Conservation (phyloP, 176 grass and related monocot genomes). For the Triticum dicoccoides region DNA sequence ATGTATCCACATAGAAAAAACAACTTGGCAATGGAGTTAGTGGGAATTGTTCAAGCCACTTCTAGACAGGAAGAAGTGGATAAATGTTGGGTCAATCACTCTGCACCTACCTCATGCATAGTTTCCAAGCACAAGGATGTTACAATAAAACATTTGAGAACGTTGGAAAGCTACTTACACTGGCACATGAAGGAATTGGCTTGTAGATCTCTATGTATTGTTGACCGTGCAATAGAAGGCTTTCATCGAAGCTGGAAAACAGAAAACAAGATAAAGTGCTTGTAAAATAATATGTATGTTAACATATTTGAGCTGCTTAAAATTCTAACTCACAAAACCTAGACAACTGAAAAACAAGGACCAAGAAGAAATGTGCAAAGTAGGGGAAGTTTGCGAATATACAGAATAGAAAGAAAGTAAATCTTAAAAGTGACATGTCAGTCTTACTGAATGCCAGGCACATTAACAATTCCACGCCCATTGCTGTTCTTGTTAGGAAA, state of each 20-base stretch:
- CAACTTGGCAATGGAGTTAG: neutral
- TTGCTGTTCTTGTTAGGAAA: slow-evolving; percentile 65
- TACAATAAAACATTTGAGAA: neutral
- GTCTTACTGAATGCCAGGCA: slow-evolving; percentile 87
- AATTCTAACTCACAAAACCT: neutral
- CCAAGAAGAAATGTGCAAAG: neutral
- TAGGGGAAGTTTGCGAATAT: neutral
- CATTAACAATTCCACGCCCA: slow-evolving; percentile 53
- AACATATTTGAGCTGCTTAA: neutral
- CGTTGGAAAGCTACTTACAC: slow-evolving; percentile 41
- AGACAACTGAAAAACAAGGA: slow-evolving; percentile 3
- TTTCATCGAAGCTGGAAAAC: slow-evolving; percentile 62
- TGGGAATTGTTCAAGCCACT: neutral
- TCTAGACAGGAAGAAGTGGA: neutral
- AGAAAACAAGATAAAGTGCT: neutral
- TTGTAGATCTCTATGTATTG: slow-evolving; percentile 93
- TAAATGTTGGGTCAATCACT: neutral
- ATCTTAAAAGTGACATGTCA: neutral
- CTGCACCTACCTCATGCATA: neutral
- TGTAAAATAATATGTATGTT: neutral
- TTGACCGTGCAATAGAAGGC: slow-evolving; percentile 86
- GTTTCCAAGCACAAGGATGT: neutral
- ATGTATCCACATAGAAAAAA: neutral
- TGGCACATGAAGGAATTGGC: slow-evolving; percentile 63
- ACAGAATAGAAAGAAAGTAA: neutral